phyloP scores from a whole-genome alignment of 495 filamentous ascomycete genomes.

The Penicillium riverlandense region DNA sequence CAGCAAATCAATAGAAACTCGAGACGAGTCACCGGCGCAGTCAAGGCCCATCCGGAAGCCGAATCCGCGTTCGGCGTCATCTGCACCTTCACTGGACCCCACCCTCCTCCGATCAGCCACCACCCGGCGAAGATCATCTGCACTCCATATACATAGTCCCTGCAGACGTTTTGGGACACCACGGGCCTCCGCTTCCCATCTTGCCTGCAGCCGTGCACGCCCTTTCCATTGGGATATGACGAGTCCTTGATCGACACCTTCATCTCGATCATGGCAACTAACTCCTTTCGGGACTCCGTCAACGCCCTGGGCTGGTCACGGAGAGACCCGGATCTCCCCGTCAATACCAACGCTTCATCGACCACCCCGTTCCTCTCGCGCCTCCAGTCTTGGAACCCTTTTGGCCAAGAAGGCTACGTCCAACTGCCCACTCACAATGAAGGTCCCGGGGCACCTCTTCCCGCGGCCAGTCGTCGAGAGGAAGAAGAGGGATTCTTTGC shows the following conservation, averaged over 20 bases:
- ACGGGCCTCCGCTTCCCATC: slow-evolving; percentile 16
- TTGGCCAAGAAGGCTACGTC: slow-evolving; percentile 81
- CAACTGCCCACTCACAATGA: slow-evolving; percentile 77
- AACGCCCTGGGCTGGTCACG: slow-evolving; percentile 94
- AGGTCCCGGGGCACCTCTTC: slow-evolving; percentile 75
- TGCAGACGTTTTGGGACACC: slow-evolving; percentile 22
- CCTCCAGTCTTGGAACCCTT: slow-evolving; percentile 83
- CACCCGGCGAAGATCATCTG: slow-evolving; percentile 49
- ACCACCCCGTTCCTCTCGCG: slow-evolving; percentile 70
- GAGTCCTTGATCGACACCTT: not conserved
- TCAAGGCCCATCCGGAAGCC: slow-evolving; percentile 17
- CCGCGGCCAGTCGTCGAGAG: slow-evolving; percentile 75
- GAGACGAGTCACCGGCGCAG: slow-evolving; percentile 13
- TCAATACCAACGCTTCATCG: slow-evolving; percentile 64
- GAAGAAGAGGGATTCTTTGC: slow-evolving; percentile 96
- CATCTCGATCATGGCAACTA: slow-evolving; percentile 67
- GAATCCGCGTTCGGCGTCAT: slow-evolving; percentile 32
- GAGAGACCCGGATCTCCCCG: slow-evolving; percentile 71
- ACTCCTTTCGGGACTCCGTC: slow-evolving; percentile 86
- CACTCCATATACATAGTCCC: slow-evolving; percentile 45
- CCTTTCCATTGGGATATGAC: slow-evolving; percentile 8
- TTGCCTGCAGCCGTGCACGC: slow-evolving; percentile 16
- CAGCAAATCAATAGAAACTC: slow-evolving; percentile 1
- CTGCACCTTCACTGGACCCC: slow-evolving; percentile 28
- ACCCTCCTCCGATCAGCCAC: slow-evolving; percentile 14